A percentile compares a stretch with the other conserved stretches of the same genome.
These are phyloP conservation scores for Gaeumannomyces tritici DNA, from an alignment of 2,329 filamentous ascomycete species.

Conservation along the genomic window DNA sequence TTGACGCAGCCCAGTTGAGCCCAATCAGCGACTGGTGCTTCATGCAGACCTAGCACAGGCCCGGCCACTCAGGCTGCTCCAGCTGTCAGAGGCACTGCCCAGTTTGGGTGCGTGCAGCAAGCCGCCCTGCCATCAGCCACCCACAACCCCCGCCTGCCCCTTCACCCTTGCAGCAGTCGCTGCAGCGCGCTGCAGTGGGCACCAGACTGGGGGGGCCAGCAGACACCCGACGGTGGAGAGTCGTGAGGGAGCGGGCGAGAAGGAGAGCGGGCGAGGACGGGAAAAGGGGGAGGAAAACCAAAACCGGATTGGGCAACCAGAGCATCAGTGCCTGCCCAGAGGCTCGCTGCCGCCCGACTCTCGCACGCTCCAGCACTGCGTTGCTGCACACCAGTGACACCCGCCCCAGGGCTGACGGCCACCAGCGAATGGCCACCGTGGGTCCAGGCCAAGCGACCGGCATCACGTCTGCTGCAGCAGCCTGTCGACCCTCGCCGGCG, in stretches of 20 bases:
- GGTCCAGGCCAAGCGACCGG: background rate
- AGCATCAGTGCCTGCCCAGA: background rate
- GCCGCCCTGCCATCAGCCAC: background rate
- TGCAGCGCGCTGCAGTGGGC: background rate
- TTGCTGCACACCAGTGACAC: too few relatives aligned
- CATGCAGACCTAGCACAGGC: constrained; percentile 1
- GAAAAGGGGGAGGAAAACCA: background rate
- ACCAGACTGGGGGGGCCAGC: background rate
- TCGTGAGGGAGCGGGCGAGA: background rate
- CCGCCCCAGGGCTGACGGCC: background rate
- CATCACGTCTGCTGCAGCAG: background rate
- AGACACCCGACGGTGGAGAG: background rate
- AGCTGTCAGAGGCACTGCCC: constrained; percentile 9
- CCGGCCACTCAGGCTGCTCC: constrained; percentile 11
- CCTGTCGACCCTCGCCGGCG: background rate
- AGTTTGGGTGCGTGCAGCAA: background rate
- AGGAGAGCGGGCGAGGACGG: background rate
- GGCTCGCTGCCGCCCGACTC: background rate
- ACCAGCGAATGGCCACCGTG: background rate
- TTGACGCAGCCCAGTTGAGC: constrained; percentile 5
- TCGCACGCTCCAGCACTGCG: background rate
- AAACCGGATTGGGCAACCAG: background rate
- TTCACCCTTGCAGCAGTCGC: background rate
- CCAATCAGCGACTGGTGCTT: constrained; percentile 6
- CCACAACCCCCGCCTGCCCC: background rate